Percentiles rank a stretch among this genome's conserved stretches.
Evolutionary conservation across 2,329 filamentous ascomycete genomes (phyloP).

Genomic region (Stachybotrys chartarum): DNA sequence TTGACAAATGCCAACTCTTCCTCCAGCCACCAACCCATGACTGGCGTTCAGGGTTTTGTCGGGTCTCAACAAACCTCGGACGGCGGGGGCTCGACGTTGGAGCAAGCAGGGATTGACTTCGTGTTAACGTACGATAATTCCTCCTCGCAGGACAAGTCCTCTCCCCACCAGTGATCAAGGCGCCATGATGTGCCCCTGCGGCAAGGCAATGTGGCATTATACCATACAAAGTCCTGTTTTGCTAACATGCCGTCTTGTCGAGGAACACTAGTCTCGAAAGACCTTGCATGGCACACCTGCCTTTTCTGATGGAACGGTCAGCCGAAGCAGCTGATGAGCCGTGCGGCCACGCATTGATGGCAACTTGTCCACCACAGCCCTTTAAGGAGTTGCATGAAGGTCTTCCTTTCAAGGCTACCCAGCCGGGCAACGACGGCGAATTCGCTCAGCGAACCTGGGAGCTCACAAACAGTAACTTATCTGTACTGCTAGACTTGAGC

Average conservation of each 20-base stretch:
- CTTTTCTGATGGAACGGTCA: constrained; percentile 62
- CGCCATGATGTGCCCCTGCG: constrained; percentile 3
- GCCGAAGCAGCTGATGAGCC: constrained; percentile 56
- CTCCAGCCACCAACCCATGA: constrained; percentile 16
- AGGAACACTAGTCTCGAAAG: constrained; percentile 66
- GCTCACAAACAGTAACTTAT: constrained; percentile 66
- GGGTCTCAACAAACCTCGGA: constrained; percentile 13
- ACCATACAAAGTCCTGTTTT: constrained; percentile 8
- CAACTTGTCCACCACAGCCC: constrained; percentile 71
- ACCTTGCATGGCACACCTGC: constrained; percentile 87
- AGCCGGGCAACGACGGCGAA: constrained; percentile 19
- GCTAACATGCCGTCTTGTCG: constrained; percentile 36
- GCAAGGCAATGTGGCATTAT: constrained; percentile 2
- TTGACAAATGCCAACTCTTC: constrained; percentile 34
- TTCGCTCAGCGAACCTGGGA: constrained; percentile 69
- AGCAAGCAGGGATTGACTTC: constrained; percentile 83
- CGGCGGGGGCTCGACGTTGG: constrained; percentile 55
- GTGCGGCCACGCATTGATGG: constrained; percentile 91
- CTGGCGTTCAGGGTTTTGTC: constrained; percentile 23
- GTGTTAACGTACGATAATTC: constrained; percentile 74
- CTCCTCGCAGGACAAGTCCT: constrained; percentile 56
- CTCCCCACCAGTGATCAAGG: constrained; percentile 45
- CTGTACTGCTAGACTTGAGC: constrained; percentile 79
- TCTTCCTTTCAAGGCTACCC: constrained; percentile 46
- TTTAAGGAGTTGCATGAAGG: constrained; percentile 41